Evolutionary conservation across 768 basidiomycete species (phyloP).

Genomic region (Russula virescens): DNA sequence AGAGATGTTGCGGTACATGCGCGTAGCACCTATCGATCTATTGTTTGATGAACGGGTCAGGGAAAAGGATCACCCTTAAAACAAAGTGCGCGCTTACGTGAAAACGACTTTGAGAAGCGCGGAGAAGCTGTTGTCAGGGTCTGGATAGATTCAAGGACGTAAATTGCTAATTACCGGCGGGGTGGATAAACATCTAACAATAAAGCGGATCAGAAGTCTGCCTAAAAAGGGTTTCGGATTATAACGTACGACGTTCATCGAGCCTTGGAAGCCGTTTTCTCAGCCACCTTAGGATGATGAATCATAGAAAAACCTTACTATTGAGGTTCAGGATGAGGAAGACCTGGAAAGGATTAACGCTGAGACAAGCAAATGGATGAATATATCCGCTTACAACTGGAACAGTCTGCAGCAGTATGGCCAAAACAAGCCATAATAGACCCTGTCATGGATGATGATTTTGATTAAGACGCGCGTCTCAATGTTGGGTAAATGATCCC

Average conservation of each 20-base stretch:
- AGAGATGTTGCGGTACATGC: slow-evolving; percentile 22
- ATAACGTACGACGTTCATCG: slow-evolving; percentile 18
- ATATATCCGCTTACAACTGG: slow-evolving; percentile 7
- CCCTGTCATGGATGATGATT: slow-evolving; percentile 9
- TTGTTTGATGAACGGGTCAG: background rate
- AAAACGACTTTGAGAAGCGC: slow-evolving; percentile 12
- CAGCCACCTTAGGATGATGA: background rate
- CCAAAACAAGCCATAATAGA: slow-evolving; percentile 14
- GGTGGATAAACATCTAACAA: slow-evolving; percentile 15
- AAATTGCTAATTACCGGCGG: slow-evolving; percentile 11
- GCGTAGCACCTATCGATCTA: slow-evolving; percentile 22
- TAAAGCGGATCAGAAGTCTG: background rate
- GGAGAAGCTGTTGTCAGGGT: slow-evolving; percentile 1
- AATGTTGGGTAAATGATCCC: background rate
- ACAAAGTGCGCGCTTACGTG: slow-evolving; percentile 17
- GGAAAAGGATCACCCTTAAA: too few relatives aligned
- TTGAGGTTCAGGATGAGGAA: slow-evolving; percentile 19
- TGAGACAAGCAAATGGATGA: background rate
- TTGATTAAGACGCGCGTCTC: background rate
- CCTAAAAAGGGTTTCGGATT: background rate
- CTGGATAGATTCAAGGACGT: background rate
- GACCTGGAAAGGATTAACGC: slow-evolving; percentile 1
- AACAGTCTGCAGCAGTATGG: slow-evolving; percentile 5
- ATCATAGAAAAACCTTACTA: background rate
- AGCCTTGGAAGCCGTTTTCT: slow-evolving; percentile 1